A percentile compares a stretch with the other conserved stretches of the same genome.
These are phyloP conservation scores for Margaritispora aquatica DNA, from an alignment of 495 filamentous ascomycete species.

Conservation along the genomic window DNA sequence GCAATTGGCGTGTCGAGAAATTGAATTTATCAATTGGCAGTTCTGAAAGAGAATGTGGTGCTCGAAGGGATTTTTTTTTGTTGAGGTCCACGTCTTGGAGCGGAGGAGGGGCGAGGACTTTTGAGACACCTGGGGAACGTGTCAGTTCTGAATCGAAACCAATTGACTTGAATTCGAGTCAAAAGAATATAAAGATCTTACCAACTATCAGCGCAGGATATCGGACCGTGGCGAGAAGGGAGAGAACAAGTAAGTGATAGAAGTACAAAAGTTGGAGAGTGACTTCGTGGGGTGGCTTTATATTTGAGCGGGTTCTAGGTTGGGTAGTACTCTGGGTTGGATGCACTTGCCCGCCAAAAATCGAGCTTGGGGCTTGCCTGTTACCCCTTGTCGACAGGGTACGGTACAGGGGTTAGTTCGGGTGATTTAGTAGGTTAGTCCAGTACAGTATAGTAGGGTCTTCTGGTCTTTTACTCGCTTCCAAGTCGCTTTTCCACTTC, in stretches of 20 bases:
- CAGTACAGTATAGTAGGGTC: no score
- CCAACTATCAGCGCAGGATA: neutral
- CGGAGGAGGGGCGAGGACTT: neutral
- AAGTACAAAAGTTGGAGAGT: neutral
- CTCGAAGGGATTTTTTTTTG: constrained; percentile 7
- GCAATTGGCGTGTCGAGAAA: neutral
- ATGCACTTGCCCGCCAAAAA: neutral
- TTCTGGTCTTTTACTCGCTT: no score
- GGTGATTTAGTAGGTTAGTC: no score
- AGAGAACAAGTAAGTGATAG: neutral
- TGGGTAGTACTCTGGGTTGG: no score
- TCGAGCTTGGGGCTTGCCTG: no score
- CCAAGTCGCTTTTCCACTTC: no score
- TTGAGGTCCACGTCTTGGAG: constrained; percentile 1
- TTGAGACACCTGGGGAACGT: neutral
- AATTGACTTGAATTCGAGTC: neutral
- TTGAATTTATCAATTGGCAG: neutral
- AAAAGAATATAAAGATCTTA: neutral
- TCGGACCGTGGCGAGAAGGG: neutral
- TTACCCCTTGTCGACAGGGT: no score
- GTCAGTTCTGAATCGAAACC: neutral
- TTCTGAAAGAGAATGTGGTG: neutral
- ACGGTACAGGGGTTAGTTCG: no score
- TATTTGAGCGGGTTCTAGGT: no score
- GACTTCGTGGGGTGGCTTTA: neutral